These are phyloP conservation scores for Plantago ovata DNA, from an alignment of 257 asterid species.

Conservation along the genomic window DNA sequence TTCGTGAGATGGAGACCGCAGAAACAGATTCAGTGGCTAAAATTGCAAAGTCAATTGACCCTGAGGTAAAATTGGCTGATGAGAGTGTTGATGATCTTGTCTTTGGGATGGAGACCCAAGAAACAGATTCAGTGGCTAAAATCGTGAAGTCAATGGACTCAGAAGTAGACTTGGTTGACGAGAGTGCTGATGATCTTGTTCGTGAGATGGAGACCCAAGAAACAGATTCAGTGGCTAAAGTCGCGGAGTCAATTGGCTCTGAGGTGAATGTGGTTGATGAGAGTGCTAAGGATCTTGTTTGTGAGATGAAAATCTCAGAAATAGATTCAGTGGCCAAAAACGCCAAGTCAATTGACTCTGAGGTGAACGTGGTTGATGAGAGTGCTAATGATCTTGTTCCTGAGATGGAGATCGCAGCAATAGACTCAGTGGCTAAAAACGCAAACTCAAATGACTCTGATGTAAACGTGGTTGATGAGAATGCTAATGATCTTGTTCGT, in stretches of 20 bases:
- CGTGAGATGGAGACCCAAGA: constrained; percentile 27
- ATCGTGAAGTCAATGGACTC: constrained; percentile 27
- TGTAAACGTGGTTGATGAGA: constrained; percentile 26
- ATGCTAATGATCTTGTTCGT: constrained; percentile 19
- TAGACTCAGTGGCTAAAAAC: not conserved
- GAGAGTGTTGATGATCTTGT: constrained; percentile 21
- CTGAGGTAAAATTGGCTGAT: constrained; percentile 25
- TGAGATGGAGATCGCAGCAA: constrained; percentile 28
- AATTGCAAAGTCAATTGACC: constrained; percentile 26
- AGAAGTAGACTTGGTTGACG: constrained; percentile 25
- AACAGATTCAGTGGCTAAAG: constrained; percentile 6
- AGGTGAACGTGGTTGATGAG: constrained; percentile 26
- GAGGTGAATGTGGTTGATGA: constrained; percentile 27
- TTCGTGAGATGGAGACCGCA: constrained; percentile 24
- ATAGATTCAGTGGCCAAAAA: constrained; percentile 7
- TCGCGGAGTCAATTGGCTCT: constrained; percentile 26
- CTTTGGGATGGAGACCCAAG: constrained; percentile 25
- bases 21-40: constrained; percentile 15
- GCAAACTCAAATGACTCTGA: constrained; percentile 26
- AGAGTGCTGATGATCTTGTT: constrained; percentile 20
- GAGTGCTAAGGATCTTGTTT: constrained; percentile 20
- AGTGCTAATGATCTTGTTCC: constrained; percentile 20
- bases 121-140: constrained; percentile 12
- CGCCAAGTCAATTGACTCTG: constrained; percentile 26
- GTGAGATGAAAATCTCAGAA: constrained; percentile 26